Conservation (phyloP, 2,329 filamentous ascomycete species). For the Neurospora sp. region DNA sequence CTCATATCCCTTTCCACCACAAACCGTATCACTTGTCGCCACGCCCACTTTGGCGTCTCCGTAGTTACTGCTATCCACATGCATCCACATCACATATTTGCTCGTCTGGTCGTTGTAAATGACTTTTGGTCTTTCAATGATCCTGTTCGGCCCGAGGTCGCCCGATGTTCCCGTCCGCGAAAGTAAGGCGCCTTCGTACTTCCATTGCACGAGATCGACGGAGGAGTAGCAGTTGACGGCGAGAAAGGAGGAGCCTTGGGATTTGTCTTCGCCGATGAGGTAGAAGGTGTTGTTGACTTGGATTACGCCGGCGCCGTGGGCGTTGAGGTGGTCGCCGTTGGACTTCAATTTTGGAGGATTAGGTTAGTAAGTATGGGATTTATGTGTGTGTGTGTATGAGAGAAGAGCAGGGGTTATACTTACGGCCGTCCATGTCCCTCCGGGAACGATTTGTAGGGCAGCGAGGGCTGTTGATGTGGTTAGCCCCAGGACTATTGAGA, state of each 20-base stretch:
- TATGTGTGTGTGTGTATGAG: too few relatives aligned
- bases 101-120: slow-evolving; percentile 54
- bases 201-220: slow-evolving; percentile 53
- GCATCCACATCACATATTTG: slow-evolving; percentile 60
- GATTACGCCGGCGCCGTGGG: slow-evolving; percentile 54
- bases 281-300: slow-evolving; percentile 49
- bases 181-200: slow-evolving; percentile 47
- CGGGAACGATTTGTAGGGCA: slow-evolving; percentile 15
- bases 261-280: slow-evolving; percentile 61
- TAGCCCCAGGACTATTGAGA: neutral
- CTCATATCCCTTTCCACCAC: slow-evolving; percentile 40
- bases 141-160: slow-evolving; percentile 50
- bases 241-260: slow-evolving; percentile 48
- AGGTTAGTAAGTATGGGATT: neutral
- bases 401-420: neutral
- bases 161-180: slow-evolving; percentile 36
- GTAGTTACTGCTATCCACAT: slow-evolving; percentile 53
- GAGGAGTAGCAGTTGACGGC: slow-evolving; percentile 61
- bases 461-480: slow-evolving; percentile 8
- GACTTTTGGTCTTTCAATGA: slow-evolving; percentile 60
- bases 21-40: slow-evolving; percentile 47
- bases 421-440: slow-evolving; percentile 18
- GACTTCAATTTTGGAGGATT: slow-evolving; percentile 17
- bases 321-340: slow-evolving; percentile 50
- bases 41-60: slow-evolving; percentile 55